Conservation (phyloP, 1,284 basidiomycete genomes). For the Moesziomyces globuligerus region DNA sequence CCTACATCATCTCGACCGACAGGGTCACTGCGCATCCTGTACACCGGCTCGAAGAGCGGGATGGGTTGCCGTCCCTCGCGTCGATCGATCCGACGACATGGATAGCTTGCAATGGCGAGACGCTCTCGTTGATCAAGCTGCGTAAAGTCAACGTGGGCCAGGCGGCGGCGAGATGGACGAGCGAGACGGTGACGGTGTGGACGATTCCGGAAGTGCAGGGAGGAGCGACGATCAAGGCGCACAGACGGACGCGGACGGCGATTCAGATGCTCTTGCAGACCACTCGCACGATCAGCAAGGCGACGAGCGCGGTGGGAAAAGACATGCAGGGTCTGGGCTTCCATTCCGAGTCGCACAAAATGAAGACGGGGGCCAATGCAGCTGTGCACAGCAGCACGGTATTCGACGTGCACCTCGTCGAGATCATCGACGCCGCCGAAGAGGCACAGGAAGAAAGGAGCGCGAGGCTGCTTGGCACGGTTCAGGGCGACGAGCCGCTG, state of each 20-base stretch:
- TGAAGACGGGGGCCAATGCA: neutral
- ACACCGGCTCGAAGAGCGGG: constrained; percentile 5
- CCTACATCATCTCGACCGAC: constrained; percentile 10
- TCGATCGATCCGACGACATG: constrained; percentile 30
- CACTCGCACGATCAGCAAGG: neutral
- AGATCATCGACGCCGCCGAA: constrained; percentile 2
- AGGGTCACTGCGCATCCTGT: constrained; percentile 30
- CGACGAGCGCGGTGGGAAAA: neutral
- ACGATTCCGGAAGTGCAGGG: neutral
- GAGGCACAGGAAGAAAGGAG: neutral
- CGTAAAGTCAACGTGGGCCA: constrained; percentile 8
- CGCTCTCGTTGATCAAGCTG: constrained; percentile 6
- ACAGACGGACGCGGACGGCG: constrained; percentile 4
- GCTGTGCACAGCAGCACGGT: constrained; percentile 5
- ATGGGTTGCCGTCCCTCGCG: constrained; percentile 18
- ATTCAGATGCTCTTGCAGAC: constrained; percentile 20
- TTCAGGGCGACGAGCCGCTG: constrained; percentile 39
- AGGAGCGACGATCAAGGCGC: constrained; percentile 20
- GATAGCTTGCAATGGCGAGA: constrained; percentile 12
- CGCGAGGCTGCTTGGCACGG: constrained; percentile 11
- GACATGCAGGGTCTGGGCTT: constrained; percentile 30
- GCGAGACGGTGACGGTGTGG: constrained; percentile 1
- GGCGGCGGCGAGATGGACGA: constrained; percentile 11
- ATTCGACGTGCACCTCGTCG: constrained; percentile 37
- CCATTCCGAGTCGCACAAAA: neutral